Evolutionary conservation across 257 asterid species (phyloP), one percentile per base, ranked within the genome.

Genomic region (Nicotiana undulata): DNA sequence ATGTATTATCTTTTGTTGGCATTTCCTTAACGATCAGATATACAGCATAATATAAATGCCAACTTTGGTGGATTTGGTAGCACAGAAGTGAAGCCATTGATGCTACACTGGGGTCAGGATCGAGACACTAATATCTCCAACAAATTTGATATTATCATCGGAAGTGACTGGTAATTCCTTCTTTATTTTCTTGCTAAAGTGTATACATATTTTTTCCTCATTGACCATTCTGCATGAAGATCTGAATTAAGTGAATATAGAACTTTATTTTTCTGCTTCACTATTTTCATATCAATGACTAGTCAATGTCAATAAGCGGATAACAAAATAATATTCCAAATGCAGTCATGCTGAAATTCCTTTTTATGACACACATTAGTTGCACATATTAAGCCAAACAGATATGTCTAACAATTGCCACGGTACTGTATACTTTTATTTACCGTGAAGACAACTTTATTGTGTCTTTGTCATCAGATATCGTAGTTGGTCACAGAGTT

Each of bases 161-260:
- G 97, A 37, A 95, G 98, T 70, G 97, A 95, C 91, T 93, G 98
- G 98, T 93, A 88, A 91, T 81, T 86, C 77, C 37, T 80, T 74
- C 64, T 8, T 29, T 32, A 9, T 15, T 31, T 56, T 28, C 34
- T 70, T 22, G 7, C 7, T 11, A 32, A 13, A 15, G 66, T 55
- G 34, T 18, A 3, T 26, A 20, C 28, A 13, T 44, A 22, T 37
- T 4, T 29, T 8, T 44, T 51, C 18, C 34, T 28, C 34, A 32
- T 56, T 17, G 29, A 34, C 32, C 58, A 64, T 46, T 75, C 63
- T 75, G 44, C 63, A 5, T 75, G 79, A 51, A 51, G 31, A 46
- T 58, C 31, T 20, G 64, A 59, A 59, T 8, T 1, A 59, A 59
- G 64, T 59, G 64, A 26, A 26, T 26, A 26, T 1, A 26, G 28